These are phyloP conservation scores for Zygoascus bituminiphila DNA, from an alignment of 805 yeast species.

Conservation along the genomic window DNA sequence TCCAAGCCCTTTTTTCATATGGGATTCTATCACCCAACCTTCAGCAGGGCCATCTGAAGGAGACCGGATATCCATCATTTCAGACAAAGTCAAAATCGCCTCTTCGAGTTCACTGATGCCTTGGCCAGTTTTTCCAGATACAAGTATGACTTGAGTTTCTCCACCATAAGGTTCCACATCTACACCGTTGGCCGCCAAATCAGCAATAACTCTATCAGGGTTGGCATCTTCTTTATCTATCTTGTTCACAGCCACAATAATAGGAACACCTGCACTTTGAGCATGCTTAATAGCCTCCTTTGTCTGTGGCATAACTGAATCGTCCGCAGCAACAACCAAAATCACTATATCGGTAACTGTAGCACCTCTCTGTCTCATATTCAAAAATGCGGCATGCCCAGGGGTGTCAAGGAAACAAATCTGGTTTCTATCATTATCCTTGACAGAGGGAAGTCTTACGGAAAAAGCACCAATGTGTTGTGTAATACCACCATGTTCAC, in stretches of 20 bases:
- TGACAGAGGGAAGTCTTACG: conserved; percentile 63
- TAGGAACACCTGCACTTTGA: conserved; percentile 66
- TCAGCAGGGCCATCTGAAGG: conserved; percentile 42
- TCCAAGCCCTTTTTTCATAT: conserved; percentile 74
- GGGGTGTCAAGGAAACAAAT: conserved; percentile 95
- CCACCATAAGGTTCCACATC: conserved; percentile 94
- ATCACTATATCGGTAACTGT: conserved; percentile 86
- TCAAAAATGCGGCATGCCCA: conserved; percentile 94
- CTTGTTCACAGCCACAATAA: conserved; percentile 88
- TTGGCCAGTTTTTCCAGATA: conserved; percentile 82
- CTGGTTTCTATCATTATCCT: conserved; percentile 25
- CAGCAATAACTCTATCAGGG: conserved; percentile 67
- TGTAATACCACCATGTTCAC: conserved; percentile 94
- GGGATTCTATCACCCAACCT: conserved; percentile 87
- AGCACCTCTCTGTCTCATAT: conserved; percentile 96
- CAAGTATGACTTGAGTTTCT: conserved; percentile 79
- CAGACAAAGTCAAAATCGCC: conserved; percentile 77
- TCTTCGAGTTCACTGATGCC: conserved; percentile 89
- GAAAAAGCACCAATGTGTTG: conserved; percentile 98
- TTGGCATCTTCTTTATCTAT: conserved; percentile 76
- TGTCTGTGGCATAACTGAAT: conserved; percentile 96
- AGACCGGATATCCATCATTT: conserved; percentile 69
- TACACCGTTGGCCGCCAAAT: conserved; percentile 66
- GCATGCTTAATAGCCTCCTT: conserved; percentile 93
- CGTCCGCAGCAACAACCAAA: conserved; percentile 94